Conservation (phyloP, 2,329 filamentous ascomycete genomes). For the Fusarium longipes region DNA sequence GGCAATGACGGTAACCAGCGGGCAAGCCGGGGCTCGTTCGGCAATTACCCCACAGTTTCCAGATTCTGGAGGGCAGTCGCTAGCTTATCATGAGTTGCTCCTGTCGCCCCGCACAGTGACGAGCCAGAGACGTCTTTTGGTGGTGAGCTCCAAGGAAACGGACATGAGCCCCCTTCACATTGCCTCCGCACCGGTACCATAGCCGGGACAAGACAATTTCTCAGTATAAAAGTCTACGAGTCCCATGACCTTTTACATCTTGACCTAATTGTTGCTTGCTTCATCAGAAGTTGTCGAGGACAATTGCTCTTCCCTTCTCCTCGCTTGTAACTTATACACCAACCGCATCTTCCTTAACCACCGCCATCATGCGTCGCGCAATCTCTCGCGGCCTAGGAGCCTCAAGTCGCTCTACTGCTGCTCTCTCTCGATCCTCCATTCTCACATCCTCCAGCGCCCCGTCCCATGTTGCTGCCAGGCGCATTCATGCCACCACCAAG, state of each 20-base stretch:
- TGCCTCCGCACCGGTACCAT: constrained; percentile 34
- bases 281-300: constrained; percentile 25
- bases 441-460: constrained; percentile 47
- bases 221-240: constrained; percentile 32
- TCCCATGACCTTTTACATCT: constrained; percentile 20
- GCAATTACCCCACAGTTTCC: constrained; percentile 41
- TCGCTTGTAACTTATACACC: not conserved
- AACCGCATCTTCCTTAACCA: not conserved
- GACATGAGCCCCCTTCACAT: constrained; percentile 17
- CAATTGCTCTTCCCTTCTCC: constrained; percentile 12
- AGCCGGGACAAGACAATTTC: constrained; percentile 16
- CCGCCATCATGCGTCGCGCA: constrained; percentile 59
- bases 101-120: constrained; percentile 29
- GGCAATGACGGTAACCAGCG: constrained; percentile 42
- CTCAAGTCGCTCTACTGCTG: constrained; percentile 48
- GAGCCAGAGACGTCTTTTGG: constrained; percentile 8
- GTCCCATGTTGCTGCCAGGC: constrained; percentile 59
- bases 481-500: constrained; percentile 67
- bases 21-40: constrained; percentile 24
- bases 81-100: constrained; percentile 38
- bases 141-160: constrained; percentile 15
- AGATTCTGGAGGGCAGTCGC: constrained; percentile 9
- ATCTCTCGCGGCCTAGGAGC: constrained; percentile 55
- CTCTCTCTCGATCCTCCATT: constrained; percentile 47
- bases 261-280: constrained; percentile 22